A percentile compares a stretch with the other conserved stretches of the same genome.
These are phyloP conservation scores for Ceratobasidium sp. DNA, from an alignment of 1,284 basidiomycete genomes.

Conservation along the genomic window DNA sequence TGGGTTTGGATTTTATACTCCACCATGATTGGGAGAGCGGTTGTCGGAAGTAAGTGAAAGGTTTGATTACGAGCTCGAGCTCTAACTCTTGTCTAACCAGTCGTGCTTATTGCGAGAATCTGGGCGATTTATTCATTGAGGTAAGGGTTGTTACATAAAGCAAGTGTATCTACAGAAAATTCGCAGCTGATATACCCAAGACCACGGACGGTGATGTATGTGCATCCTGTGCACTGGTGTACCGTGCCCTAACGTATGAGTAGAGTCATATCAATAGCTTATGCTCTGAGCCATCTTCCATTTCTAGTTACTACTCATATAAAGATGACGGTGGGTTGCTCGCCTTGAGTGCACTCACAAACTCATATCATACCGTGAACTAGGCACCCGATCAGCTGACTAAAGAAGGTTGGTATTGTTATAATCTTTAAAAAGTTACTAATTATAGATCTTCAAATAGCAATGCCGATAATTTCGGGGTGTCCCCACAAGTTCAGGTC, in stretches of 20 bases:
- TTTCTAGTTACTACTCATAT: neutral
- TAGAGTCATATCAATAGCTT: neutral
- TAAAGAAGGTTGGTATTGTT: neutral
- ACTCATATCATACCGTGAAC: too few species aligned
- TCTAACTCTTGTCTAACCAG: too few species aligned
- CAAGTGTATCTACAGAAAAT: neutral
- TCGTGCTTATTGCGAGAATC: neutral
- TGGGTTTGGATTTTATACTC: conserved; percentile 26
- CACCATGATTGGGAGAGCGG: neutral
- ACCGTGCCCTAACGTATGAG: neutral
- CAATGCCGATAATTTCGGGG: neutral
- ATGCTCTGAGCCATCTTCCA: neutral
- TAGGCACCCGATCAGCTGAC: neutral
- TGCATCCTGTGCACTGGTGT: neutral
- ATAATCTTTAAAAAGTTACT: too few species aligned
- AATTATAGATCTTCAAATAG: conserved; percentile 12
- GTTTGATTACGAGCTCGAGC: too few species aligned
- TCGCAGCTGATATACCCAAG: neutral
- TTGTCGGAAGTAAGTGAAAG: conserved; percentile 27
- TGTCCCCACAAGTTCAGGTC: neutral
- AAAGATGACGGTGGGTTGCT: neutral
- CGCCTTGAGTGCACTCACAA: too few species aligned
- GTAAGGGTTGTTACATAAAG: neutral
- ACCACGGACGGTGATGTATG: neutral
- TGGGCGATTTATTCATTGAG: neutral